Conservation (phyloP, 768 basidiomycete species). For the Hydnomerulius pinastri region DNA sequence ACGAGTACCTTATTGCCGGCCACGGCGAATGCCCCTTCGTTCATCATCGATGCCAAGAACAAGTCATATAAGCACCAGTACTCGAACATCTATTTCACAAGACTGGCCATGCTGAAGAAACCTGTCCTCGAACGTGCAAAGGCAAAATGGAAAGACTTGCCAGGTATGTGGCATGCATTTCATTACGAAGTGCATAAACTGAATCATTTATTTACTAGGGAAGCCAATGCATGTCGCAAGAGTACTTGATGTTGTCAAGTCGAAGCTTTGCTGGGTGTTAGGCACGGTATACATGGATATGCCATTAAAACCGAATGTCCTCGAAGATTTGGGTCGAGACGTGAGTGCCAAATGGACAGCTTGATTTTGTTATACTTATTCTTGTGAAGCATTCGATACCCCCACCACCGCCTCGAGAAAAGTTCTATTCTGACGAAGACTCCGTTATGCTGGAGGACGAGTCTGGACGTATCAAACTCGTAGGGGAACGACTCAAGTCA, state of each 20-base stretch:
- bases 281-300: conserved; percentile 99
- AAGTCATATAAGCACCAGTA: conserved; percentile 68
- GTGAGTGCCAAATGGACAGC: conserved; percentile 49
- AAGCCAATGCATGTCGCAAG: conserved; percentile 71
- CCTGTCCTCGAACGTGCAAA: conserved; percentile 51
- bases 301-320: conserved; percentile 97
- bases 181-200: background rate
- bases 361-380: conserved; percentile 4
- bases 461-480: conserved; percentile 86
- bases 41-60: conserved; percentile 44
- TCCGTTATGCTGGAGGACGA: conserved; percentile 93
- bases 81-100: conserved; percentile 70
- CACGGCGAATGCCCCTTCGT: conserved; percentile 36
- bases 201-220: conserved; percentile 41
- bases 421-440: conserved; percentile 79
- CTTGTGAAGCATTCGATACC: conserved; percentile 78
- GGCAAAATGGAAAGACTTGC: conserved; percentile 49
- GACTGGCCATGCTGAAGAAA: conserved; percentile 51
- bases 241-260: conserved; percentile 85
- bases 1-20: conserved; percentile 32
- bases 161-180: conserved; percentile 34
- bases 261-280: conserved; percentile 84
- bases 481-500: conserved; percentile 67
- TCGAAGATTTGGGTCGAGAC: conserved; percentile 91
- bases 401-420: conserved; percentile 72